Evolutionary conservation across 495 filamentous ascomycete genomes (phyloP), one percentile per base, ranked within the genome.

Genomic region (Hyaloscypha hepaticicola): DNA sequence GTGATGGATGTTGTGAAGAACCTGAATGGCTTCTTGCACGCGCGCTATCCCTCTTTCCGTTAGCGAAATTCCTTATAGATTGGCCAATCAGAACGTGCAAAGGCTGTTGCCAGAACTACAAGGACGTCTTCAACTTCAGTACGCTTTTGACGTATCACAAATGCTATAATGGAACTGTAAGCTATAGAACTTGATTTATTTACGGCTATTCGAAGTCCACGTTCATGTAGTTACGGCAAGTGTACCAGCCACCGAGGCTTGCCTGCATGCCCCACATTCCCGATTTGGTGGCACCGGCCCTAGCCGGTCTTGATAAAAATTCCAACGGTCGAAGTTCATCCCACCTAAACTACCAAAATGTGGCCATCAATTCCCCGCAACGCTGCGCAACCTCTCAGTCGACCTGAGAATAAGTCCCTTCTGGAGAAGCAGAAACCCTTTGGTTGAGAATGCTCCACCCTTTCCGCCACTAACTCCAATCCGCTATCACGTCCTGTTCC

Each of bases 281-380:
- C 1, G 7, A 16, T 45, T 45, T 19, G 38, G 38, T 19, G 38
- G 38, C 4, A 45, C 38, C 38, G 38, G 12, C 11, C 16, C 9
- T 45, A 33, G 31, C 31, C 31, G 2, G 7, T 12, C 31, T 5
- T 34, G 31, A 34, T 34, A 45, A 45, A 45, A 45, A 25, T 53
- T 53, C 50, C 21, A 53, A 28, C 21, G 27, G n/a, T n/a, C 45
- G 38, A 50, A 29, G 58, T 60, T 34, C 38, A 38, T 50, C 50
- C 8, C n/a, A 59, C 8, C 3, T 9, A 24, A 60, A 60, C 38
- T 50, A 60, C 33, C 58, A 60, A 60, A 48, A 60, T 60, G 58
- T 60, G 31, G 34, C 27, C 38, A 41, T 12, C 29, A 48, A 50
- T 26, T 48, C 58, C 21, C 24, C 27, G 22, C 58, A 29, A 49